These are phyloP conservation scores for Schwanniomyces vanrijiae DNA, from an alignment of 805 yeast species.

Conservation along the genomic window DNA sequence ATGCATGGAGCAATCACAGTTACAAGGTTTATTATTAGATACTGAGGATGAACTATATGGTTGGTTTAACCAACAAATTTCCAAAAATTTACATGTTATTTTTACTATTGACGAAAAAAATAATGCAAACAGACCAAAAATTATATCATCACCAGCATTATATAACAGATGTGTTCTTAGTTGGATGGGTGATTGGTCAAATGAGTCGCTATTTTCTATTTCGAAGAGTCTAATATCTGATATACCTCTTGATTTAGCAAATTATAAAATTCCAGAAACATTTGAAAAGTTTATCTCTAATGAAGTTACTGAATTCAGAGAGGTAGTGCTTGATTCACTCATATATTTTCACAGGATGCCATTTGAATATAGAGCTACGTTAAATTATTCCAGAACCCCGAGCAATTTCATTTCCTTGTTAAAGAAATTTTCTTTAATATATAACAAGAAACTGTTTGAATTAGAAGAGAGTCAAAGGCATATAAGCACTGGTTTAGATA, in stretches of 20 bases:
- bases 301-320: slow-evolving; percentile 30
- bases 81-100: slow-evolving; percentile 76
- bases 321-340: slow-evolving; percentile 47
- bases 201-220: slow-evolving; percentile 48
- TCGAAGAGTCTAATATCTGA: slow-evolving; percentile 39
- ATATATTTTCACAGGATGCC: slow-evolving; percentile 45
- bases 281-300: slow-evolving; percentile 10
- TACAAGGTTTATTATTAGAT: slow-evolving; percentile 64
- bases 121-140: slow-evolving; percentile 35
- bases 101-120: slow-evolving; percentile 63
- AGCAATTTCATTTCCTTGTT: slow-evolving; percentile 55
- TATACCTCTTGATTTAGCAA: slow-evolving; percentile 55
- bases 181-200: slow-evolving; percentile 88
- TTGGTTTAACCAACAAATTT: slow-evolving; percentile 73
- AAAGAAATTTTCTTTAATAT: slow-evolving; percentile 43
- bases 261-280: slow-evolving; percentile 33
- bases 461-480: slow-evolving; percentile 71
- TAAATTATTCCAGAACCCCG: slow-evolving; percentile 40
- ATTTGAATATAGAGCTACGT: slow-evolving; percentile 10
- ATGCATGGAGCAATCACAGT: slow-evolving; percentile 56
- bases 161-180: slow-evolving; percentile 85
- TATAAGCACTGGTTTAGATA: slow-evolving; percentile 69
- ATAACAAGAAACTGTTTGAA: slow-evolving; percentile 41
- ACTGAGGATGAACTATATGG: slow-evolving; percentile 65
- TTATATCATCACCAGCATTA: slow-evolving; percentile 80